A percentile compares a stretch with the other conserved stretches of the same genome.
These are phyloP conservation scores for Hypoxylon rickii DNA, from an alignment of 495 filamentous ascomycete genomes.

Conservation along the genomic window DNA sequence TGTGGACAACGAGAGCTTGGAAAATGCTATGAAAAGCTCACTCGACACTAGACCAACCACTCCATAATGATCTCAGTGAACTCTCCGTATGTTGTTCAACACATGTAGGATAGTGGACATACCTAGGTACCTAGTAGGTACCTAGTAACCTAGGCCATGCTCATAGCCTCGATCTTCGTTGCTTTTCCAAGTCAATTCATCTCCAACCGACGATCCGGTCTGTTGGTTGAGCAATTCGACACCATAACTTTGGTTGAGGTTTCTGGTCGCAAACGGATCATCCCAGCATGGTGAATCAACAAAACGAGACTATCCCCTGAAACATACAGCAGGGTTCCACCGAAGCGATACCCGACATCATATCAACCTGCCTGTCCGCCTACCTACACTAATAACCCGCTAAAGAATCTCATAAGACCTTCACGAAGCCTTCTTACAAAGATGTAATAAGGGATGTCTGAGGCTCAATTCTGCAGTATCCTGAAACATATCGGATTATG, in stretches of 20 bases:
- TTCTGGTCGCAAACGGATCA: background rate
- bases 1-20: too few species aligned
- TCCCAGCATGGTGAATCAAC: background rate
- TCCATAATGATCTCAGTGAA: too few species aligned
- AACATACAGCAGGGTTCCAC: slow-evolving; percentile 8
- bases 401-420: slow-evolving; percentile 16
- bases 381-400: background rate
- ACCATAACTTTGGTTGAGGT: too few species aligned
- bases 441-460: slow-evolving; percentile 18
- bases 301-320: background rate
- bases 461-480: slow-evolving; percentile 17
- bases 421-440: background rate
- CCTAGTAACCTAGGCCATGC: background rate
- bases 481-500: slow-evolving; percentile 32
- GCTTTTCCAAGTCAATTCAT: background rate
- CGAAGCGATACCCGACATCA: background rate
- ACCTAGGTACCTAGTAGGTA: background rate
- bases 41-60: too few species aligned
- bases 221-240: slow-evolving; percentile 7
- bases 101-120: too few species aligned
- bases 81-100: too few species aligned
- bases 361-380: too few species aligned
- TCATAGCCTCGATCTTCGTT: background rate
- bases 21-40: too few species aligned
- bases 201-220: background rate